Percentiles rank a stretch among this genome's conserved stretches.
These are phyloP conservation scores for Starmerella potacharoeniae DNA, from an alignment of 805 yeast genomes.

Conservation along the genomic window DNA sequence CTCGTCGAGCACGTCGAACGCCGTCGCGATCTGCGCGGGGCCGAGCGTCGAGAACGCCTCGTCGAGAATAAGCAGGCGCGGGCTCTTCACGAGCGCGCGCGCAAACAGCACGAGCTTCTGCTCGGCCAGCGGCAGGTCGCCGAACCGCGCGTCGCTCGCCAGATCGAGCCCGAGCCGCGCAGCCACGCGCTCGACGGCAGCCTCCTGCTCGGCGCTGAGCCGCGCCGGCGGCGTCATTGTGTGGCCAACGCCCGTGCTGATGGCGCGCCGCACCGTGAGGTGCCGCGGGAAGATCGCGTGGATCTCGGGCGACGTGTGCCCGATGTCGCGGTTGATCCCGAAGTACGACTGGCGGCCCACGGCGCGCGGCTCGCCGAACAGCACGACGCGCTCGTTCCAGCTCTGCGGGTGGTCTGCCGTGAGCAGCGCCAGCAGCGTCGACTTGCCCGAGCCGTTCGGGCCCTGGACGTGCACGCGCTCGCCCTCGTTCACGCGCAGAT, in stretches of 20 bases:
- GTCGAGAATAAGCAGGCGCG: conserved; percentile 69
- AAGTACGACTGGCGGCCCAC: conserved; percentile 71
- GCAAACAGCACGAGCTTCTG: conserved; percentile 38
- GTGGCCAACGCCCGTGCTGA: conserved; percentile 64
- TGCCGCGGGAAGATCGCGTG: conserved; percentile 69
- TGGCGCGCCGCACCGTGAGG: conserved; percentile 43
- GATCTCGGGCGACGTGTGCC: conserved; percentile 83
- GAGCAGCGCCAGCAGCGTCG: conserved; percentile 70
- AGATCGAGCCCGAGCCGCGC: conserved; percentile 34
- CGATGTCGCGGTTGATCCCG: conserved; percentile 66
- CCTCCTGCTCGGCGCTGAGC: conserved; percentile 32
- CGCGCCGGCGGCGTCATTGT: conserved; percentile 46
- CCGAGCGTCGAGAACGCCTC: conserved; percentile 92
- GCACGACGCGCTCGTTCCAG: conserved; percentile 60
- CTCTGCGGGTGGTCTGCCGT: conserved; percentile 97
- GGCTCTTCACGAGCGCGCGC: conserved; percentile 67
- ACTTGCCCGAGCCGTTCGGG: conserved; percentile 85
- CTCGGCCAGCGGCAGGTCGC: conserved; percentile 12
- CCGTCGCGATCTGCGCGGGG: conserved; percentile 43
- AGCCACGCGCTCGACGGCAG: conserved; percentile 37
- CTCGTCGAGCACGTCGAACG: conserved; percentile 41
- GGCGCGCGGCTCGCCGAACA: conserved; percentile 56
- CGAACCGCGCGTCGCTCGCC: conserved; percentile 33
- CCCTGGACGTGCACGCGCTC: conserved; percentile 86
- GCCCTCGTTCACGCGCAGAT: conserved; percentile 57